These are phyloP conservation scores for Mytilinidion resinicola DNA, from an alignment of 495 filamentous ascomycete species.

Conservation along the genomic window DNA sequence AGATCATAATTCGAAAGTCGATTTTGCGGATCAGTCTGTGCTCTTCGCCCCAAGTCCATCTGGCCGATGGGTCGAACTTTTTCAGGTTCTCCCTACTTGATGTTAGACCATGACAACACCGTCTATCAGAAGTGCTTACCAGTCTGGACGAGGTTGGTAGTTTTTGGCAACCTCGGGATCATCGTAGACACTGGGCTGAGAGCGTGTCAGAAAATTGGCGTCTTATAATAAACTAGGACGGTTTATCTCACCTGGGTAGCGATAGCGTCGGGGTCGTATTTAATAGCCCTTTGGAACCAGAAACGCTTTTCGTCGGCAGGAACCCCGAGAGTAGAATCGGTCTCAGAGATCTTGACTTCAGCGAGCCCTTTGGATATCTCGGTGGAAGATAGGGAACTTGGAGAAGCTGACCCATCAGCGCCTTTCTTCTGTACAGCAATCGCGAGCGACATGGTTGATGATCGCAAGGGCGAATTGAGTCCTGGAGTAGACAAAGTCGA, in stretches of 20 bases:
- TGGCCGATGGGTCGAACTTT: conserved; percentile 46
- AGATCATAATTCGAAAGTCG: conserved; percentile 21
- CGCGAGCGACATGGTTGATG: too few species aligned
- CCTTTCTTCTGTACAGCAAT: too few species aligned
- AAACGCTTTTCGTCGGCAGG: conserved; percentile 16
- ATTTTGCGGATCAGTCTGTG: conserved; percentile 32
- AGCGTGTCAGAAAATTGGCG: background rate
- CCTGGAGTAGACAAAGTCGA: too few species aligned
- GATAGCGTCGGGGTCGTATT: conserved; percentile 46
- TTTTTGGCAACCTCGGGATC: conserved; percentile 45
- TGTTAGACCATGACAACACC: background rate
- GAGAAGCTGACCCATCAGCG: too few species aligned
- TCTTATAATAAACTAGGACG: background rate
- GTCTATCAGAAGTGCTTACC: conserved; percentile 17
- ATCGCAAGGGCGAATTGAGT: too few species aligned
- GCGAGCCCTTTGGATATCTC: too few species aligned
- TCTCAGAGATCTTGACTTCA: too few species aligned
- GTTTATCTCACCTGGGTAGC: conserved; percentile 43
- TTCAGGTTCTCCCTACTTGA: conserved; percentile 41
- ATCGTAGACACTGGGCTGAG: conserved; percentile 44
- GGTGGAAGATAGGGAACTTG: too few species aligned
- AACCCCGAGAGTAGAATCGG: conserved; percentile 10
- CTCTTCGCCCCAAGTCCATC: conserved; percentile 50
- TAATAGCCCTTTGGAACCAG: conserved; percentile 19
- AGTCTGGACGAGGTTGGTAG: conserved; percentile 47